Conservation (phyloP, 1,139 yeast species). For the Saccharomyces hybrid region DNA sequence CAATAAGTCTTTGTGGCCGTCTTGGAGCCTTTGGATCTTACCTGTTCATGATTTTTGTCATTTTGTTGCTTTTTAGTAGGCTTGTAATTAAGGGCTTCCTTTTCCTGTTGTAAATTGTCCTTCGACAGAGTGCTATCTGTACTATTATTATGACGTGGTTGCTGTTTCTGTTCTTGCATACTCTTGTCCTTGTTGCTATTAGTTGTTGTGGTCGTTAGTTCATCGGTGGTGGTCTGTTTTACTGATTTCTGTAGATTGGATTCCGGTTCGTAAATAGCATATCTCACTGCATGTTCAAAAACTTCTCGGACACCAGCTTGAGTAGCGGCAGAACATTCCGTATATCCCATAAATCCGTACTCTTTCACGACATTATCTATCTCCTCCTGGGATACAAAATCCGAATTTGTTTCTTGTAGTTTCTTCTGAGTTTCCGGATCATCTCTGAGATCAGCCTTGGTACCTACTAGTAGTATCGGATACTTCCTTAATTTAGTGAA, state of each 20-base stretch:
- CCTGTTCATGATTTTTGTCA: background rate
- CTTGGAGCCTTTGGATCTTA: background rate
- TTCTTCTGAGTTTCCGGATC: slow-evolving; percentile 71
- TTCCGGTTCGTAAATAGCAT: slow-evolving; percentile 55
- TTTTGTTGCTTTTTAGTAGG: background rate
- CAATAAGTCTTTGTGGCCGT: background rate
- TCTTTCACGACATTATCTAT: slow-evolving; percentile 65
- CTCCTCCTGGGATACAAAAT: slow-evolving; percentile 56
- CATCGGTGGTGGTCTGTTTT: slow-evolving; percentile 10
- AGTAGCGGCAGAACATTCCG: slow-evolving; percentile 91
- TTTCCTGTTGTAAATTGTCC: background rate
- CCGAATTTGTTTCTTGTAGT: slow-evolving; percentile 52
- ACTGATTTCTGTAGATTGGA: slow-evolving; percentile 2
- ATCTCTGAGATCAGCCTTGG: slow-evolving; percentile 78
- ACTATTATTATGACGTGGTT: background rate
- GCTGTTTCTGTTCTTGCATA: background rate
- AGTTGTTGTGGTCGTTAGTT: slow-evolving; percentile 3
- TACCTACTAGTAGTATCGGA: slow-evolving; percentile 73
- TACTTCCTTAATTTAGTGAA: slow-evolving; percentile 33
- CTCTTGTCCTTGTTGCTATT: background rate
- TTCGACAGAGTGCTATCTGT: background rate
- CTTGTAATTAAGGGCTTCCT: background rate
- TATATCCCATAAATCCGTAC: slow-evolving; percentile 63
- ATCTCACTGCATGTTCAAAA: slow-evolving; percentile 71
- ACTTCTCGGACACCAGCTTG: slow-evolving; percentile 79